phyloP scores from a whole-genome alignment of 1,139 yeast species.

The Diutina pseudorugosa region DNA sequence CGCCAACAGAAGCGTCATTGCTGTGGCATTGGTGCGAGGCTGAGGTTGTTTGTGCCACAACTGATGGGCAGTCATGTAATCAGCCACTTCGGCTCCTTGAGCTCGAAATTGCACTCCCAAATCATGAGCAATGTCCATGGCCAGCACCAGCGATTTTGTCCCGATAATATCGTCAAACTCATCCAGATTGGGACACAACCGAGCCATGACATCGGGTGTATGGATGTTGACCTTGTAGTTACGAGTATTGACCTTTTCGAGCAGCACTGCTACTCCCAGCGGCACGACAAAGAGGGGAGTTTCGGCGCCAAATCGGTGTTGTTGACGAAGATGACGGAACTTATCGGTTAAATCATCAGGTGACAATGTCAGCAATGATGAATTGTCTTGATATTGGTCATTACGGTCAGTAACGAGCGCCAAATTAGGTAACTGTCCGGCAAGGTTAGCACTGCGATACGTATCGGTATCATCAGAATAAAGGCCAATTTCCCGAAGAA shows the following conservation, averaged over 20 bases:
- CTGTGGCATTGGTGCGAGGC: constrained; percentile 13
- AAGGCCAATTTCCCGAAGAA: not conserved
- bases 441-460: not conserved
- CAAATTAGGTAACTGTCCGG: not conserved
- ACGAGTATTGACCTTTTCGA: constrained; percentile 21
- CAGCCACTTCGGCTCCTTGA: not conserved
- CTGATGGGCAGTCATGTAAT: constrained; percentile 6
- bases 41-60: constrained; percentile 15
- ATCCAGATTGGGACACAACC: constrained; percentile 5
- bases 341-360: not conserved
- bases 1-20: constrained; percentile 22
- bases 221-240: constrained; percentile 26
- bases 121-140: not conserved
- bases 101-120: not conserved
- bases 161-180: not conserved
- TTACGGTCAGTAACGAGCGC: not conserved
- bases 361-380: too few species aligned
- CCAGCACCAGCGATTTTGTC: not conserved
- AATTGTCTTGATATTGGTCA: not conserved
- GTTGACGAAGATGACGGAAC: not conserved
- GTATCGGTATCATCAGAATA: not conserved
- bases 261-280: constrained; percentile 17
- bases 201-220: constrained; percentile 28
- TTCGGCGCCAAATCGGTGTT: not conserved
- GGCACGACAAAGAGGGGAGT: not conserved